Evolutionary conservation across 805 yeast genomes (phyloP).

Genomic region (Teunomyces cretensis): DNA sequence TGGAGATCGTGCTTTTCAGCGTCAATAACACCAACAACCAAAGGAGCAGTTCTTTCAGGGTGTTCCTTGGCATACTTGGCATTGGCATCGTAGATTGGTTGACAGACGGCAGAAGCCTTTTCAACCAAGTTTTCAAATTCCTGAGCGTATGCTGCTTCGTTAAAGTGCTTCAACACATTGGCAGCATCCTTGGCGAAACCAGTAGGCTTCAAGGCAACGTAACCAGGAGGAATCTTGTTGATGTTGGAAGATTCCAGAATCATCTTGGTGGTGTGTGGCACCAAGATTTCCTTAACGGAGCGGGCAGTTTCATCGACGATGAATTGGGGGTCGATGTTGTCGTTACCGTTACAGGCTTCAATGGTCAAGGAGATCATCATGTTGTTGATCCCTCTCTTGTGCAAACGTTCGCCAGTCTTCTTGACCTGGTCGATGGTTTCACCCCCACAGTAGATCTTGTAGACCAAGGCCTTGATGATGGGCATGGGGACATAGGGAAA

Average conservation of each 20-base stretch:
- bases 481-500: slow-evolving; percentile 78
- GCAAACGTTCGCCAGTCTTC: slow-evolving; percentile 65
- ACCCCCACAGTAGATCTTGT: slow-evolving; percentile 89
- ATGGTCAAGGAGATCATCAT: slow-evolving; percentile 95
- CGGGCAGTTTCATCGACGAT: slow-evolving; percentile 64
- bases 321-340: slow-evolving; percentile 55
- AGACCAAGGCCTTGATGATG: slow-evolving; percentile 68
- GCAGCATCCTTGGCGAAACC: slow-evolving; percentile 82
- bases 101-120: slow-evolving; percentile 65
- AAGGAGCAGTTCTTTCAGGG: slow-evolving; percentile 69
- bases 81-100: slow-evolving; percentile 56
- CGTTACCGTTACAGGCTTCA: slow-evolving; percentile 85
- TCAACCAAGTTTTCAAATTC: slow-evolving; percentile 59
- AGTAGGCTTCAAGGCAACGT: slow-evolving; percentile 90
- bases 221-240: slow-evolving; percentile 82
- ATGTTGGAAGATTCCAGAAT: slow-evolving; percentile 44
- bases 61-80: slow-evolving; percentile 44
- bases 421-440: slow-evolving; percentile 70
- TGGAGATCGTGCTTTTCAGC: slow-evolving; percentile 91
- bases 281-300: slow-evolving; percentile 66
- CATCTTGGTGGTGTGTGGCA: slow-evolving; percentile 68
- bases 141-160: slow-evolving; percentile 38
- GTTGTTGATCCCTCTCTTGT: slow-evolving; percentile 77
- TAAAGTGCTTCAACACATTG: slow-evolving; percentile 61
- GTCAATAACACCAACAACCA: slow-evolving; percentile 77